Percentiles rank a stretch among this genome's conserved stretches.
phyloP scores from a whole-genome alignment of 495 filamentous ascomycete species.

The Tetracladium setigerum region DNA sequence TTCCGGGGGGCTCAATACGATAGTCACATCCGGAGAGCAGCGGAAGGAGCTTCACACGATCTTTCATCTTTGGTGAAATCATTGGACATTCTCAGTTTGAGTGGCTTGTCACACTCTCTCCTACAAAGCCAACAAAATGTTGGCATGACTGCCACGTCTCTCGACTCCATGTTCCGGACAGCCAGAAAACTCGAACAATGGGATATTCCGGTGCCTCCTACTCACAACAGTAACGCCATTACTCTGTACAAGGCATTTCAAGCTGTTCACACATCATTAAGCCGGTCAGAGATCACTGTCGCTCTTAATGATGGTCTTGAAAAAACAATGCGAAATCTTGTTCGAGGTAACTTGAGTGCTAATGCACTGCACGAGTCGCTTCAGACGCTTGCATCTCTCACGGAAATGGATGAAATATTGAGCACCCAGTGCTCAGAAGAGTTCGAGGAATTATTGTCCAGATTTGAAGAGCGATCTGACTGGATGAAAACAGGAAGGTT shows the following conservation, averaged over 20 bases:
- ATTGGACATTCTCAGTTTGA: conserved; percentile 57
- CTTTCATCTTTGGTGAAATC: conserved; percentile 50
- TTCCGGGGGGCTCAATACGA: conserved; percentile 91
- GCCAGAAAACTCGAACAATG: conserved; percentile 85
- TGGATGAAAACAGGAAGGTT: conserved; percentile 60
- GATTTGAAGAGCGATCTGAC: conserved; percentile 53
- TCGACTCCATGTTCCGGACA: conserved; percentile 68
- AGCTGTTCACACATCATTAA: conserved; percentile 58
- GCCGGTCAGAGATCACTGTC: conserved; percentile 38
- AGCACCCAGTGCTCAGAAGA: conserved; percentile 47
- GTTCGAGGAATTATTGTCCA: conserved; percentile 51
- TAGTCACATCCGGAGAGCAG: conserved; percentile 57
- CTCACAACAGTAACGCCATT: conserved; percentile 51
- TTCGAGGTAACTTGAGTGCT: conserved; percentile 45
- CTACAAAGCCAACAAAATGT: conserved; percentile 53
- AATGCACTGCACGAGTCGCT: conserved; percentile 56
- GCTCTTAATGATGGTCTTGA: conserved; percentile 59
- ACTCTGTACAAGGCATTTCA: conserved; percentile 77
- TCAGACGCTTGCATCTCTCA: conserved; percentile 65
- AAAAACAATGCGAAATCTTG: conserved; percentile 51
- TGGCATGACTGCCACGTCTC: conserved; percentile 44
- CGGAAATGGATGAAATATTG: conserved; percentile 74
- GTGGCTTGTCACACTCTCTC: conserved; percentile 66
- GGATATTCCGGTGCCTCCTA: conserved; percentile 72
- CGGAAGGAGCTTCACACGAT: conserved; percentile 33